Evolutionary conservation across 2,329 filamentous ascomycete genomes (phyloP), one percentile per base, ranked within the genome.

Genomic region (Stachybotrys echinatus): DNA sequence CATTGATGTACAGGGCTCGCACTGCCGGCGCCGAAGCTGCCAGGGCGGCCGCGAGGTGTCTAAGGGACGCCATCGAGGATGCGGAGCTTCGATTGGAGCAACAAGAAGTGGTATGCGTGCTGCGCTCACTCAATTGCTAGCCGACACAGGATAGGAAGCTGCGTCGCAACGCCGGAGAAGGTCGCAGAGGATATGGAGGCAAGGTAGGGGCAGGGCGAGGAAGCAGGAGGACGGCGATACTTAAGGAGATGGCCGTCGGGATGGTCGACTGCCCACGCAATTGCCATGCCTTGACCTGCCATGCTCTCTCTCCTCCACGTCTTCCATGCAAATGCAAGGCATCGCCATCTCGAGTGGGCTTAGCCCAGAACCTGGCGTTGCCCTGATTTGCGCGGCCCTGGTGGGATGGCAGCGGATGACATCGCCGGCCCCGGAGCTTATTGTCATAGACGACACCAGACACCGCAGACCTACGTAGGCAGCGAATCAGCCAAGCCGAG

Each of bases 1-100:
- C 83, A 64, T 86, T 82, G 56, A 72, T 69, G 63, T 80, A 86
- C 19, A 87, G 64, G 12, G 76, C 78, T 22, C 67, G 67, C 10
- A 65, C 63, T 44, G 52, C 56, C 39, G 56, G 60, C 34, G 54
- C 61, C 53, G 55, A 57, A 18, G 63, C 57, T 42, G 58, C 62
- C 22, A 67, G 34, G 19, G 62, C 61, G 19, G 60, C 58, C 38
- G 57, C 55, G 22, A 64, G 50, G 42, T 54, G 54, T 52, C 55
- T 54, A 18, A 63, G 43, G 40, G 55, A 55, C 23, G 58, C 52
- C 65, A 66, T 67, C 52, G 49, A 47, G 40, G 18, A 45, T 19
- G 18, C 17, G n/a, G n/a, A 40, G 10, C 27, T 34, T 14, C 3
- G 14, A 34, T 34, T 10, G 27, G 14, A 34, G 27, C 27, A 34